Conservation (phyloP, 805 yeast species). For the Candida koratica region DNA sequence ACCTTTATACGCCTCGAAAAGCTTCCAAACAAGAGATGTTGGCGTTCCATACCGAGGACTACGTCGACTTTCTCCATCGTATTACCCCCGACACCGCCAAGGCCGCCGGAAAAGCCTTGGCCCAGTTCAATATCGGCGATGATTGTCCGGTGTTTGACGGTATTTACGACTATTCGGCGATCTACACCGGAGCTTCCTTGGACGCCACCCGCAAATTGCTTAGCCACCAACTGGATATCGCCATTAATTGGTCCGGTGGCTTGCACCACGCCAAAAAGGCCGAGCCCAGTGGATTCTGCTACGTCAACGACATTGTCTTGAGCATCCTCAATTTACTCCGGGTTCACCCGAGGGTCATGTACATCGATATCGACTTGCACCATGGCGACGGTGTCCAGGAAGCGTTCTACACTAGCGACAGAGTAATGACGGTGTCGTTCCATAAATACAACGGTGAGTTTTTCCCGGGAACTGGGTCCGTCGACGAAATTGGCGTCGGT, state of each 20-base stretch:
- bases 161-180: constrained; percentile 81
- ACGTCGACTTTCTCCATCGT: constrained; percentile 67
- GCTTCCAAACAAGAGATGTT: constrained; percentile 79
- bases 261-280: constrained; percentile 93
- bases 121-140: constrained; percentile 83
- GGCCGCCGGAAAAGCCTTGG: constrained; percentile 52
- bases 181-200: constrained; percentile 90
- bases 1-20: constrained; percentile 73
- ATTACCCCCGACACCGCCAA: constrained; percentile 70
- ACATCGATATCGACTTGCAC: constrained; percentile 91
- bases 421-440: constrained; percentile 95
- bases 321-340: constrained; percentile 81
- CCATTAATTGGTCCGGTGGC: constrained; percentile 96
- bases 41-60: constrained; percentile 85
- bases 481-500: constrained; percentile 85
- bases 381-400: constrained; percentile 99
- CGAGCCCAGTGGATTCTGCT: constrained; percentile 94
- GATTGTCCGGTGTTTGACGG: constrained; percentile 97
- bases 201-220: constrained; percentile 87
- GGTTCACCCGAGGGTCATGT: constrained; percentile 87
- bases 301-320: constrained; percentile 88
- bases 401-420: constrained; percentile 89
- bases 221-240: constrained; percentile 85
- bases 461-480: constrained; percentile 95
- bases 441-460: constrained; percentile 93